A percentile compares a stretch with the other conserved stretches of the same genome.
phyloP scores from a whole-genome alignment of 371 early-diverging fungal species.

The Chytridium lagenaria region DNA sequence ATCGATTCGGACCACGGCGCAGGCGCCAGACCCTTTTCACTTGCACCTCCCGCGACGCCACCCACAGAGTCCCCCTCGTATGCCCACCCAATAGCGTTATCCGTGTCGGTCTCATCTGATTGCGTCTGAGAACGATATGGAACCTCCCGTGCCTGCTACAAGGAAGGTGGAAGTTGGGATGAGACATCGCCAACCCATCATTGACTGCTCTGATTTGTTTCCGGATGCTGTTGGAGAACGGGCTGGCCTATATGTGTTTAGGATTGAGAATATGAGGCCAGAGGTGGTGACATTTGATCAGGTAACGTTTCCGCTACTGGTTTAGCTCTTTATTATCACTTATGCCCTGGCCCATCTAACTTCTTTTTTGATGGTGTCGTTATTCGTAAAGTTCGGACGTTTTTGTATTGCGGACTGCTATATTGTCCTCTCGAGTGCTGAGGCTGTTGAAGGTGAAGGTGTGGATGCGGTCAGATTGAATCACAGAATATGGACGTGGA shows the following conservation, averaged over 20 bases:
- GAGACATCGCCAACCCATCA: background rate
- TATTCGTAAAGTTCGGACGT: slow-evolving; percentile 23
- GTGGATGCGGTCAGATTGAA: slow-evolving; percentile 25
- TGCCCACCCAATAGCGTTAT: background rate
- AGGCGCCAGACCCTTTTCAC: background rate
- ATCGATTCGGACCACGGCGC: no score
- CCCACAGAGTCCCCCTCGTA: background rate
- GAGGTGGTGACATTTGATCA: slow-evolving; percentile 14
- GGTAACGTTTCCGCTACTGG: background rate
- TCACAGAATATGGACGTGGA: slow-evolving; percentile 52
- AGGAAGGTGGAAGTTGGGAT: no score
- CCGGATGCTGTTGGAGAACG: slow-evolving; percentile 28
- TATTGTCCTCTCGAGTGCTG: slow-evolving; percentile 36
- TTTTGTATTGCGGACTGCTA: slow-evolving; percentile 58
- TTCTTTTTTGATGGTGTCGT: background rate
- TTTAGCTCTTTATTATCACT: no score
- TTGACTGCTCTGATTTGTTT: slow-evolving; percentile 48
- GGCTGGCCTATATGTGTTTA: slow-evolving; percentile 40
- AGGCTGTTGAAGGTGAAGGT: slow-evolving; percentile 1
- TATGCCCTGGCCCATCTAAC: no score
- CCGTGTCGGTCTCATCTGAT: no score
- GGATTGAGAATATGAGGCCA: slow-evolving; percentile 50
- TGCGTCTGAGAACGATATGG: background rate
- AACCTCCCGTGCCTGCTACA: no score
- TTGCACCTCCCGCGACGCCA: background rate